These are phyloP conservation scores for Phytophthora multivora DNA, from an alignment of 352 stramenopile genomes.

Conservation along the genomic window DNA sequence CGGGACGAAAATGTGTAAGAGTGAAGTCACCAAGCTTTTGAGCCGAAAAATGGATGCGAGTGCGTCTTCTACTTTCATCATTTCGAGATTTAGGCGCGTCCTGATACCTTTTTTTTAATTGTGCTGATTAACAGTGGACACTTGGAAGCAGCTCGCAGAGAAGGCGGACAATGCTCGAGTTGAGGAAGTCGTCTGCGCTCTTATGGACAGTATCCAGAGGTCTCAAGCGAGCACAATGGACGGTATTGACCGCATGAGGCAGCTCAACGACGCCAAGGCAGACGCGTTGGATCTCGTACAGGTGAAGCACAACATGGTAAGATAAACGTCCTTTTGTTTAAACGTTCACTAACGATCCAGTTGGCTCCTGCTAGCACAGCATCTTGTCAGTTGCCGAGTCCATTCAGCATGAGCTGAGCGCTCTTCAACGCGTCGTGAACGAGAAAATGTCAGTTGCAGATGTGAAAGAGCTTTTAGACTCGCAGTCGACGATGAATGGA, in stretches of 20 bases:
- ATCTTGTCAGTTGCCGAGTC: constrained; percentile 52
- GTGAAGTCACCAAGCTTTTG: constrained; percentile 41
- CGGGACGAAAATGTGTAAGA: constrained; percentile 32
- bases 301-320: constrained; percentile 53
- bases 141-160: constrained; percentile 43
- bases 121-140: constrained; percentile 29
- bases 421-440: constrained; percentile 25
- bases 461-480: constrained; percentile 37
- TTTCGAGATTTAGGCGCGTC: background rate
- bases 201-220: constrained; percentile 35
- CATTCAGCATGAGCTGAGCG: constrained; percentile 42
- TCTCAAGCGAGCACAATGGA: constrained; percentile 30
- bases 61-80: constrained; percentile 10
- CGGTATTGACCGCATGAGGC: constrained; percentile 30
- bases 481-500: constrained; percentile 29
- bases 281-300: constrained; percentile 36
- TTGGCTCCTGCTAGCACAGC: constrained; percentile 31
- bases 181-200: constrained; percentile 31
- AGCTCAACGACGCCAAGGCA: constrained; percentile 20
- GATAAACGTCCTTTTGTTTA: background rate
- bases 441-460: constrained; percentile 46
- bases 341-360: background rate
- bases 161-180: constrained; percentile 38
- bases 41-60: constrained; percentile 46
- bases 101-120: background rate